These are phyloP conservation scores for Daldinia sp. DNA, from an alignment of 2,329 filamentous ascomycete genomes.

Conservation along the genomic window DNA sequence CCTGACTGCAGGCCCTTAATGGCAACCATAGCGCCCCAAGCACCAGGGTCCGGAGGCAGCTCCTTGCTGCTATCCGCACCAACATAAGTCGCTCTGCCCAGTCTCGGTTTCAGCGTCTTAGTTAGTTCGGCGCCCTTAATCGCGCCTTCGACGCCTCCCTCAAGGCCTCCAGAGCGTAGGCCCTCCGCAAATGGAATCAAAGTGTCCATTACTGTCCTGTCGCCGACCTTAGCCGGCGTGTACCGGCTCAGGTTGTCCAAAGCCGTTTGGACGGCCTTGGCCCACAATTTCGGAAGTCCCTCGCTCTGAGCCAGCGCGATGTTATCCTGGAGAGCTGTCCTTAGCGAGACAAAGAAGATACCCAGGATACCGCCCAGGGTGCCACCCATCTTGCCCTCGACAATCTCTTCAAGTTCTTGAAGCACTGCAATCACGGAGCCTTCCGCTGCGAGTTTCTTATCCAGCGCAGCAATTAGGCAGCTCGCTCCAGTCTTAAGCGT, in stretches of 20 bases:
- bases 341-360: slow-evolving; percentile 62
- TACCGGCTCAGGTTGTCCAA: slow-evolving; percentile 63
- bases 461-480: slow-evolving; percentile 61
- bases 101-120: slow-evolving; percentile 71
- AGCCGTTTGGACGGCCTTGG: slow-evolving; percentile 57
- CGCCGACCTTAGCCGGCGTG: slow-evolving; percentile 67
- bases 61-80: slow-evolving; percentile 63
- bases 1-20: slow-evolving; percentile 56
- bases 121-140: slow-evolving; percentile 71
- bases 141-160: slow-evolving; percentile 69
- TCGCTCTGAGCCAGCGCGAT: slow-evolving; percentile 48
- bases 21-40: slow-evolving; percentile 74
- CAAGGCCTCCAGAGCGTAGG: slow-evolving; percentile 63
- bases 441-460: slow-evolving; percentile 54
- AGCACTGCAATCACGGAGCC: slow-evolving; percentile 64
- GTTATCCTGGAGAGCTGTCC: slow-evolving; percentile 54
- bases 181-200: slow-evolving; percentile 66
- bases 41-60: slow-evolving; percentile 75
- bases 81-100: slow-evolving; percentile 77
- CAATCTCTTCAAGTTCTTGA: slow-evolving; percentile 64
- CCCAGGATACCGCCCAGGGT: slow-evolving; percentile 52
- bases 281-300: slow-evolving; percentile 59
- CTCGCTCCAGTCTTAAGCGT: slow-evolving; percentile 67
- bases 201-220: slow-evolving; percentile 69
- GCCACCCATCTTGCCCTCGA: slow-evolving; percentile 67